phyloP scores from a whole-genome alignment of 192 early-diverging fungal species.

The Tieghemiomyces parasiticus region DNA sequence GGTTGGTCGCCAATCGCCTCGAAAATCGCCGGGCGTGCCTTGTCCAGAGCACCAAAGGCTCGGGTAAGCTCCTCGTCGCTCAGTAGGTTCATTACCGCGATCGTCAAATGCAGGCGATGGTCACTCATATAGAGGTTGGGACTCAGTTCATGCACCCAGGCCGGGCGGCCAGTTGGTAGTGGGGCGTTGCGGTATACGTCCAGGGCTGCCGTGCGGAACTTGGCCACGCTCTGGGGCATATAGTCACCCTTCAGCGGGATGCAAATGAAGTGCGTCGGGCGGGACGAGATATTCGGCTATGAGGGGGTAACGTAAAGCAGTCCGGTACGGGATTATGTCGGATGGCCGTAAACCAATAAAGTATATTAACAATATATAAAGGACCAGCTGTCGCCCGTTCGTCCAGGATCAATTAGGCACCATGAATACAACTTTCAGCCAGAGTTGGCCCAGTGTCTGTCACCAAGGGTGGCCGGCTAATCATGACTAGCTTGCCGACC shows the following conservation, averaged over 20 bases:
- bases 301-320: too few species aligned
- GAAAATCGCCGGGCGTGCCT: background rate
- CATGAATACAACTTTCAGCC: too few species aligned
- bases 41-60: too few species aligned
- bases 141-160: background rate
- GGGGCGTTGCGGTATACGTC: background rate
- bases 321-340: too few species aligned
- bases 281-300: too few species aligned
- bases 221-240: background rate
- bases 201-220: background rate
- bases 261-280: slow-evolving; percentile 6
- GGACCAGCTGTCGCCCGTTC: too few species aligned
- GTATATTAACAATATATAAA: too few species aligned
- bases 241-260: background rate
- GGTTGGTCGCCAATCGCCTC: background rate
- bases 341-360: too few species aligned
- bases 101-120: background rate
- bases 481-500: too few species aligned
- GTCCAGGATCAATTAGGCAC: too few species aligned
- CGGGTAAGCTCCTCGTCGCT: background rate
- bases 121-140: background rate
- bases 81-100: background rate
- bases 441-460: too few species aligned
- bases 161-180: background rate
- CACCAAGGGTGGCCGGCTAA: too few species aligned